These are phyloP conservation scores for Hypericum perforatum DNA, from an alignment of 345 rosid genomes.

Conservation along the genomic window DNA sequence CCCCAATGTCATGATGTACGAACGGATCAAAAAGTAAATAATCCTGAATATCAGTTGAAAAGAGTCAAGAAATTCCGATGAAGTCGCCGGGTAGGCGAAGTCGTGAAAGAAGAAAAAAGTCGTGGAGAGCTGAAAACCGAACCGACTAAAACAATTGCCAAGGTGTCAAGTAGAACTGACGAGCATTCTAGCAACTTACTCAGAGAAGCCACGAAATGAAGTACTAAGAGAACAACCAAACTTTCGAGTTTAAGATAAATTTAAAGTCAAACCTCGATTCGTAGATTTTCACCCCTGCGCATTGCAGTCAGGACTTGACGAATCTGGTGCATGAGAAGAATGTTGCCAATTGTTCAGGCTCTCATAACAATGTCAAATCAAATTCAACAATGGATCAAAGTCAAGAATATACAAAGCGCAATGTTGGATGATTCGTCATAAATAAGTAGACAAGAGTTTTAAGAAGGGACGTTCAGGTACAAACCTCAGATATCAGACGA, in stretches of 20 bases:
- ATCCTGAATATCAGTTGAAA: constrained; percentile 9
- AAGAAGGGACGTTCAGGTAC: background rate
- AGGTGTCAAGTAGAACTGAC: too few species aligned
- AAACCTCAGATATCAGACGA: constrained; percentile 65
- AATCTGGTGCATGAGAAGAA: constrained; percentile 44
- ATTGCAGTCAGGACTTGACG: constrained; percentile 73
- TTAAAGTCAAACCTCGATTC: constrained; percentile 50
- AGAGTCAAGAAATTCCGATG: too few species aligned
- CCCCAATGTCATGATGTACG: constrained; percentile 13
- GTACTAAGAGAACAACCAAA: too few species aligned
- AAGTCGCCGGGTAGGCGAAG: too few species aligned
- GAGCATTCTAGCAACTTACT: background rate
- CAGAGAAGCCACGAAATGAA: background rate
- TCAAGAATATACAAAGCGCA: too few species aligned
- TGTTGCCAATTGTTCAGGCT: constrained; percentile 6
- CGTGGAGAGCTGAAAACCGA: too few species aligned
- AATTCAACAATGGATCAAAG: too few species aligned
- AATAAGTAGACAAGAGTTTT: background rate
- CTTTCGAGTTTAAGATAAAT: too few species aligned
- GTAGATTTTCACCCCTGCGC: constrained; percentile 68
- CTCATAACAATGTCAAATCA: too few species aligned
- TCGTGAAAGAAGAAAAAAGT: too few species aligned
- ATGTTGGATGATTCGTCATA: too few species aligned
- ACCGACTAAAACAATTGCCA: too few species aligned
- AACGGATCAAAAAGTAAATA: constrained; percentile 18